Base-by-base conservation (phyloP, 1,139 yeast species). In the Diutina rugosa region DNA sequence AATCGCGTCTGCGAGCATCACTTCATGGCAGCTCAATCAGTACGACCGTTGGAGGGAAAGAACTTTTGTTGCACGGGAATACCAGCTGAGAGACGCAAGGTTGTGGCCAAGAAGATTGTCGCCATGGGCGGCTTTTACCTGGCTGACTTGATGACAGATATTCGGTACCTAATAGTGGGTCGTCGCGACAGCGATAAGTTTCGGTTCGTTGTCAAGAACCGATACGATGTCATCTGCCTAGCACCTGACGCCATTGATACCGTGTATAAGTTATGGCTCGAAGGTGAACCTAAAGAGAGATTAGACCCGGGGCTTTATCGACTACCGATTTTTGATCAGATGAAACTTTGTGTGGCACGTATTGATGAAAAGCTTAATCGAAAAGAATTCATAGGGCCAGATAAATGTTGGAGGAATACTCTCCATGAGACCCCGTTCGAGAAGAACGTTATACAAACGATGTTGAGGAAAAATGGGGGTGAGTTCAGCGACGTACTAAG, bases 151-250 rank as follows among this genome's bases (percentile, higher is more conserved):
- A 83, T 84, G 78, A 79, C 84, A 56, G 89, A 84, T 65, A 87
- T 85, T 8, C 77, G 80, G 56, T 81, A 80, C 59, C 69, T 89
- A 53, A 74, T 89, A 4, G 93, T 88, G 18, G 95, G 93, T 1
- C 77, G 77, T 57, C 67, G 82, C 44, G 72, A 79, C 60, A 83
- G 95, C 0, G 86, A 82, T 32, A 89, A 89, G 68, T 88, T 84
- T 68, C 72, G 72, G 58, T 88, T 77, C 66, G 84, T 87, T 55
- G 79, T 86, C 1, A 72, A 74, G 59, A 73, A 77, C 57, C 70
- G 95, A 58, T 69, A 73, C 54, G 93, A 87, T 65, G 76, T 89
- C 54, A 69, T 69, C 54, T 81, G 87, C 61, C 64, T 89, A 28
- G 67, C 70, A 14, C 77, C 82, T 0, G 74, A 74, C 1, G 70